These are phyloP conservation scores for Acanthamoeba castellanii DNA, from an alignment of 208 protist species.

Conservation along the genomic window DNA sequence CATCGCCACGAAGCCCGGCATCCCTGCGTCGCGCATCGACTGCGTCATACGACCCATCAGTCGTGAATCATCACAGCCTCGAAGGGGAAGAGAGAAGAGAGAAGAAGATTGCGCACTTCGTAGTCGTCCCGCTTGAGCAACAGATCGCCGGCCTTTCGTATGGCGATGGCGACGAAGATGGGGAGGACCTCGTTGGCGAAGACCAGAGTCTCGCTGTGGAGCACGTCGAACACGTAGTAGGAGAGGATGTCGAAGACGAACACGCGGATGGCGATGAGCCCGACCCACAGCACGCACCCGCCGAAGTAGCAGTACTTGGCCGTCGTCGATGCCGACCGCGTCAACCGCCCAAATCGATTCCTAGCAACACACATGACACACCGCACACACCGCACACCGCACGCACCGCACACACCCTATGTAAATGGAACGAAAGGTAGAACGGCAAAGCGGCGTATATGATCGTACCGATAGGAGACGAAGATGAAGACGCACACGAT, in stretches of 20 bases:
- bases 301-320: conserved; percentile 64
- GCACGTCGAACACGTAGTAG: conserved; percentile 60
- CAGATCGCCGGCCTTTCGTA: conserved; percentile 53
- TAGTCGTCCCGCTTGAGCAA: conserved; percentile 67
- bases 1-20: conserved; percentile 71
- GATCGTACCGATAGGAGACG: conserved; percentile 50
- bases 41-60: neutral
- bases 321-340: neutral
- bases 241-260: conserved; percentile 53
- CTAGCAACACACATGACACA: neutral
- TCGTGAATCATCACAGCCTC: neutral
- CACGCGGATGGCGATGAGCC: conserved; percentile 52
- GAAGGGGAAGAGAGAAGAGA: neutral
- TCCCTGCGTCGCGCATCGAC: conserved; percentile 56
- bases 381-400: neutral
- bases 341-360: conserved; percentile 59
- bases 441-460: neutral
- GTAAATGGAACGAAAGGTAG: neutral
- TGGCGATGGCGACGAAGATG: conserved; percentile 60
- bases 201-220: conserved; percentile 38
- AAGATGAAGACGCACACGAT: conserved; percentile 73
- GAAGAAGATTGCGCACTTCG: neutral
- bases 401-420: neutral
- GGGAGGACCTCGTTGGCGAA: conserved; percentile 63
- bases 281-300: conserved; percentile 13